These are phyloP conservation scores for Kalanchoe fedtschenkoi DNA, from an alignment of 164 flowering plant species.

Conservation along the genomic window DNA sequence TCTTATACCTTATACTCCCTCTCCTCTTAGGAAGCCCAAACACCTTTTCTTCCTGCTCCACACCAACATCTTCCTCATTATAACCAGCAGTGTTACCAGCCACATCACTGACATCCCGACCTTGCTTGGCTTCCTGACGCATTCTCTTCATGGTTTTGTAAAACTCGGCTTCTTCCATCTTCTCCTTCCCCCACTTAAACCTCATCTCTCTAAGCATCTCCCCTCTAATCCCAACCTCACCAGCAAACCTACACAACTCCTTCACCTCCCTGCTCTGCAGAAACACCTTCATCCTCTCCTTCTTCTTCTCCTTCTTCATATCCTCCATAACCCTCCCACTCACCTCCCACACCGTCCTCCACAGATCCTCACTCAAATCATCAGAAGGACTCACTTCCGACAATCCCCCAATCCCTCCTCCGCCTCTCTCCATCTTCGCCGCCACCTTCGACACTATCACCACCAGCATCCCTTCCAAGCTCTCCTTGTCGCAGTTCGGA, in stretches of 20 bases:
- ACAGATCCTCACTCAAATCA: slow-evolving; percentile 80
- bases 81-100: slow-evolving; percentile 9
- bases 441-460: slow-evolving; percentile 64
- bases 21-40: slow-evolving; percentile 54
- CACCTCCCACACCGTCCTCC: slow-evolving; percentile 80
- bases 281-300: slow-evolving; percentile 73
- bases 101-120: slow-evolving; percentile 6
- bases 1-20: slow-evolving; percentile 74
- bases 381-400: slow-evolving; percentile 16
- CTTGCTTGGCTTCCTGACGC: slow-evolving; percentile 18
- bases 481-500: slow-evolving; percentile 46
- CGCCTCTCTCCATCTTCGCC: slow-evolving; percentile 57
- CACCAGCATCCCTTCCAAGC: slow-evolving; percentile 68
- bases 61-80: slow-evolving; percentile 11
- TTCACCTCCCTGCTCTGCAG: slow-evolving; percentile 60
- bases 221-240: slow-evolving; percentile 79
- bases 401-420: slow-evolving; percentile 32
- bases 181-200: slow-evolving; percentile 88
- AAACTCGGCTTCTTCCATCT: slow-evolving; percentile 71
- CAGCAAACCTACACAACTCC: slow-evolving; percentile 73
- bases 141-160: slow-evolving; percentile 41
- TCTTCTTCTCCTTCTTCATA: slow-evolving; percentile 67
- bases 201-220: slow-evolving; percentile 81
- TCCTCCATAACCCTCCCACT: slow-evolving; percentile 57
- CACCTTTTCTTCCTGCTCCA: slow-evolving; percentile 23